These are phyloP conservation scores for Eucalyptus guilfoylei DNA, from an alignment of 345 rosid genomes.

Conservation along the genomic window DNA sequence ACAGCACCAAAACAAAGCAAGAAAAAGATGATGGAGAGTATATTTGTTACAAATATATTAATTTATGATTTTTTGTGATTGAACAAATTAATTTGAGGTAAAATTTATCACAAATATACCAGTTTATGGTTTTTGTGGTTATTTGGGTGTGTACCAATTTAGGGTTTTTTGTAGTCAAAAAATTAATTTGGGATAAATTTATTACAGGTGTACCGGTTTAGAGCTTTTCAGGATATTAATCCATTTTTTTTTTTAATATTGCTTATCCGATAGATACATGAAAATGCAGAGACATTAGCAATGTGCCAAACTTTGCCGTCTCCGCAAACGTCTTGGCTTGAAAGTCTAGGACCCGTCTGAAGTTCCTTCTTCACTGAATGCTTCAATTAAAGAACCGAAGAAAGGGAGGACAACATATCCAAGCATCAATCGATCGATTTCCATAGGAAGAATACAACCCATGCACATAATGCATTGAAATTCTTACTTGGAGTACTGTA, in stretches of 20 bases:
- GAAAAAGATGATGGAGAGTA: too few species aligned
- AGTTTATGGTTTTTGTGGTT: too few species aligned
- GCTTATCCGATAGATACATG: neutral
- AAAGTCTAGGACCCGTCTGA: neutral
- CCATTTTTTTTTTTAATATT: neutral
- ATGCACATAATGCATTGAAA: neutral
- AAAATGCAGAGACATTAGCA: neutral
- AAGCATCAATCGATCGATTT: neutral
- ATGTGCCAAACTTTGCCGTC: neutral
- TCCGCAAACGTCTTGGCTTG: neutral
- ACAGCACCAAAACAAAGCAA: neutral
- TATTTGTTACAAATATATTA: too few species aligned
- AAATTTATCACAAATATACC: too few species aligned
- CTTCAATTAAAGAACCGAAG: neutral
- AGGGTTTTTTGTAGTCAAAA: too few species aligned
- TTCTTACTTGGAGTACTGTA: too few species aligned
- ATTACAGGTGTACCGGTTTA: too few species aligned
- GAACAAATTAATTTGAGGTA: too few species aligned
- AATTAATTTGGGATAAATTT: too few species aligned
- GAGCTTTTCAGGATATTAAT: too few species aligned
- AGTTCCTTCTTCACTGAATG: neutral
- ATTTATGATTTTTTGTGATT: too few species aligned
- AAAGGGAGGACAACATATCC: neutral
- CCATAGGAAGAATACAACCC: neutral
- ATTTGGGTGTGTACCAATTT: too few species aligned